These are phyloP conservation scores for Rhinocladiella mackenziei DNA, from an alignment of 2,329 filamentous ascomycete genomes.

Conservation along the genomic window DNA sequence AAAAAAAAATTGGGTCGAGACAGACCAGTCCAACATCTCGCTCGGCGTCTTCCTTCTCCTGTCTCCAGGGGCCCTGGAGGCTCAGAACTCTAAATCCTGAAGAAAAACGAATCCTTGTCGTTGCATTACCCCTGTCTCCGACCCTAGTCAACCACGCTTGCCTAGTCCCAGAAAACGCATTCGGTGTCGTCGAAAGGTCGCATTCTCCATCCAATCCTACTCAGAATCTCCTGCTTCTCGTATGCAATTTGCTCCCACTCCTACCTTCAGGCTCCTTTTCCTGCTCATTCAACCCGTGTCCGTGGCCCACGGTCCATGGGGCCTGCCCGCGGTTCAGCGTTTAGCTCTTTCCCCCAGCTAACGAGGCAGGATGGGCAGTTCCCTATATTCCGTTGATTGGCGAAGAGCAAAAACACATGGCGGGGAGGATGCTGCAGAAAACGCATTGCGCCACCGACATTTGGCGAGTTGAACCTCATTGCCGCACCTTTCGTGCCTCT, in stretches of 20 bases:
- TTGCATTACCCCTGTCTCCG: constrained; percentile 4
- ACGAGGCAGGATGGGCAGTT: neutral
- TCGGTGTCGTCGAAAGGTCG: constrained; percentile 5
- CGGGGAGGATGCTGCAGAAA: constrained; percentile 11
- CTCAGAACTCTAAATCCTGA: too few relatives aligned
- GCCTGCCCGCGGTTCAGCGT: neutral
- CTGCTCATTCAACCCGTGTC: neutral
- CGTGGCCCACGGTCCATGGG: too few relatives aligned
- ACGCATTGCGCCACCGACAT: constrained; percentile 9
- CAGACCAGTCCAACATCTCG: too few relatives aligned
- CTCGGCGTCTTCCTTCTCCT: too few relatives aligned
- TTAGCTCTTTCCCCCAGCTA: neutral
- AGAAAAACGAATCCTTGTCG: neutral
- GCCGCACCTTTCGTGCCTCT: neutral
- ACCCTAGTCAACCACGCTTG: constrained; percentile 5
- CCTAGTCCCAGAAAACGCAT: constrained; percentile 3
- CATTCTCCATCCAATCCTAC: constrained; percentile 10
- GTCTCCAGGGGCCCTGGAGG: neutral
- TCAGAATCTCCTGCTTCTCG: constrained; percentile 1
- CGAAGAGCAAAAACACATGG: constrained; percentile 9
- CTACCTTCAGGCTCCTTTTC: neutral
- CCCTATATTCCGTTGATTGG: constrained; percentile 1
- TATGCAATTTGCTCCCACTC: constrained; percentile 8
- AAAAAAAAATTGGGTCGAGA: too few relatives aligned
- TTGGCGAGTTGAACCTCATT: constrained; percentile 3